Evolutionary conservation across 2,329 filamentous ascomycete species (phyloP), one percentile per base, ranked within the genome.

Genomic region (Ophiostoma ulmi): DNA sequence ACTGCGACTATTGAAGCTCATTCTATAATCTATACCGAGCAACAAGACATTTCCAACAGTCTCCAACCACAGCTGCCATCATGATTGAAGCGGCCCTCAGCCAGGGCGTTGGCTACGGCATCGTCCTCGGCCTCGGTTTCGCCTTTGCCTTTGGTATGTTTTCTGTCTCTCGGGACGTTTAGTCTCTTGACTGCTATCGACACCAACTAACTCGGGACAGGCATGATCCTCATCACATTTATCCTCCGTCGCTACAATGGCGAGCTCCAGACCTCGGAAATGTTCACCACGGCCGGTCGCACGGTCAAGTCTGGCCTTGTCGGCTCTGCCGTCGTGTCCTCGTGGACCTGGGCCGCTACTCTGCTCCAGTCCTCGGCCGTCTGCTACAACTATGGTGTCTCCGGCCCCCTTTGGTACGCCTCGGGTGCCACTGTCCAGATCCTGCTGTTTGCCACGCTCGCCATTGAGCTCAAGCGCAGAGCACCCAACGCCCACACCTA

Each of bases 331-430:
- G 93, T 97, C n/a, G 92, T 97, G 3, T 94, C 91, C 20, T 93
- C 90, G 5, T 97, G 94, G 93, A 97, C 93, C 0, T 97, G 93
- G 93, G 93, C 92, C 0, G 93, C 92, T 31, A 95, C 92, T 0
- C 83, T 94, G 1, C 83, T 95, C 2, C 92, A 95, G 77, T 91
- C 88, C 1, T 90, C 91, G 0, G 87, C 89, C n/a, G 91, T 97
- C 22, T 92, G 91, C 73, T 97, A 97, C 79, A 84, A 87, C 73
- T 94, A 94, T 77, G 91, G 89, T 14, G 84, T 91, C 55, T 84
- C 86, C 0, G 88, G 87, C 17, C 81, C 82, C 11, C 85, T 85
- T 65, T 87, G 85, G 85, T 90, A 90, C 76, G 87, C 86, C 0
- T 85, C 83, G 1, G 87, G 90, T n/a, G 92, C 92, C 13, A 93